Evolutionary conservation across 2,329 filamentous ascomycete genomes (phyloP).

Genomic region (Botryosphaeria dothidea): DNA sequence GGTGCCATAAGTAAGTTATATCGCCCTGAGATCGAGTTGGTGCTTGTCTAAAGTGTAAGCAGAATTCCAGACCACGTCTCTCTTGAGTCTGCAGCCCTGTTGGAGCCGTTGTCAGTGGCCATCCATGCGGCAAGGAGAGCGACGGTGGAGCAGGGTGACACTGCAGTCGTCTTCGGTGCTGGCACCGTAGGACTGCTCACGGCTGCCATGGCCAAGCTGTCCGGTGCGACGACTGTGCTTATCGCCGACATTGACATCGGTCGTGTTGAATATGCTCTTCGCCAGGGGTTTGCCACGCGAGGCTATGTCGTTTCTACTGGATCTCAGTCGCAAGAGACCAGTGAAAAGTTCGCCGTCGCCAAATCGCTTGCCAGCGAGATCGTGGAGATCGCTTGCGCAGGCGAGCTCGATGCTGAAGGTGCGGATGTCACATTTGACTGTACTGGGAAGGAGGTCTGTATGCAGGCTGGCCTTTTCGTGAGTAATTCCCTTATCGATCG

Average conservation of each 20-base stretch:
- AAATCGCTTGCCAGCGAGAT: constrained; percentile 39
- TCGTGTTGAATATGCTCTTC: constrained; percentile 41
- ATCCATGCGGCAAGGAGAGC: constrained; percentile 83
- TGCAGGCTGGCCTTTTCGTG: constrained; percentile 45
- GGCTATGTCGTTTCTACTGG: constrained; percentile 29
- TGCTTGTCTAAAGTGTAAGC: constrained; percentile 24
- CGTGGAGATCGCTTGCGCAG: constrained; percentile 37
- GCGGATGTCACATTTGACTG: constrained; percentile 44
- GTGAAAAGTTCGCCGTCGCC: constrained; percentile 34
- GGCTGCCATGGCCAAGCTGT: constrained; percentile 43
- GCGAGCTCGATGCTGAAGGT: constrained; percentile 40
- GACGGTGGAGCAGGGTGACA: constrained; percentile 69
- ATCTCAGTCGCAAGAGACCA: not conserved
- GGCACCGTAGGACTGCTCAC: constrained; percentile 59
- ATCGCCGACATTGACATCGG: constrained; percentile 44
- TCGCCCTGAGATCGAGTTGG: constrained; percentile 26
- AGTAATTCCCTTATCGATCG: constrained; percentile 23
- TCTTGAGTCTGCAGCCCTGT: constrained; percentile 39
- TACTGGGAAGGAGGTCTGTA: constrained; percentile 45
- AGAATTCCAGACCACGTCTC: constrained; percentile 43
- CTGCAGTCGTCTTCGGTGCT: constrained; percentile 81
- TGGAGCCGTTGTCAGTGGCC: constrained; percentile 72
- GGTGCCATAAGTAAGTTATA: constrained; percentile 44
- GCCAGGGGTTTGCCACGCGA: constrained; percentile 41
- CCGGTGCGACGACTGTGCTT: constrained; percentile 42